Evolutionary conservation across 2,329 filamentous ascomycete species (phyloP).

Genomic region (Pochonia chlamydosporia): DNA sequence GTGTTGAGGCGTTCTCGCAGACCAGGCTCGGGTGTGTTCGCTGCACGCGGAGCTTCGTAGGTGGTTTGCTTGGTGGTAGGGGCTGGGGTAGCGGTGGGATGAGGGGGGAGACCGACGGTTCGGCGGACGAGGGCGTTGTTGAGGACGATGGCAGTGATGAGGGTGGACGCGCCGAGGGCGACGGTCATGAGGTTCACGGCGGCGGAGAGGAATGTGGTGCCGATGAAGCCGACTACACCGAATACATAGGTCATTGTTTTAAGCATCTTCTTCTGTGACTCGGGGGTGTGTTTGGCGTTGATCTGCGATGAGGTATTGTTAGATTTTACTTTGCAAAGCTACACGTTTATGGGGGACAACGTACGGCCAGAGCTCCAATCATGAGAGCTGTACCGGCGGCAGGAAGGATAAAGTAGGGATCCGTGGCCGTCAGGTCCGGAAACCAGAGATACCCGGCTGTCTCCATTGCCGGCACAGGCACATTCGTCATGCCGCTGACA

Average conservation of each 20-base stretch:
- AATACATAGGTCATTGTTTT: slow-evolving; percentile 38
- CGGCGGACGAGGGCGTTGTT: slow-evolving; percentile 33
- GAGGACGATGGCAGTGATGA: slow-evolving; percentile 31
- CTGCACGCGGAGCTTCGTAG: slow-evolving; percentile 30
- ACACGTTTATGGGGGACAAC: slow-evolving; percentile 14
- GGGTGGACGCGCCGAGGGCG: slow-evolving; percentile 31
- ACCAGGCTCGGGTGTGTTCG: slow-evolving; percentile 13
- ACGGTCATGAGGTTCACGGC: slow-evolving; percentile 43
- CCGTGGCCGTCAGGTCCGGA: slow-evolving; percentile 64
- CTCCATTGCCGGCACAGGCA: slow-evolving; percentile 78
- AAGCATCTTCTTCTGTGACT: slow-evolving; percentile 28
- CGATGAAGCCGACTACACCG: slow-evolving; percentile 36
- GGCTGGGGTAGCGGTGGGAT: slow-evolving; percentile 15
- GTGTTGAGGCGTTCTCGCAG: slow-evolving; percentile 25
- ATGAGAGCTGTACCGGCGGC: slow-evolving; percentile 50
- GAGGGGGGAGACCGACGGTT: slow-evolving; percentile 30
- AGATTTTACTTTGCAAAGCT: too few relatives aligned
- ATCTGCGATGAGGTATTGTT: slow-evolving; percentile 27
- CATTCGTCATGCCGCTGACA: slow-evolving; percentile 62
- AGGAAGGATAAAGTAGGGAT: slow-evolving; percentile 76
- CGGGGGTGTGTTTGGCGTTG: slow-evolving; percentile 27
- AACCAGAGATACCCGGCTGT: slow-evolving; percentile 73
- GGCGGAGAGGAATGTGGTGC: slow-evolving; percentile 41
- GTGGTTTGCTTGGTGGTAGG: slow-evolving; percentile 11
- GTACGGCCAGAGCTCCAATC: slow-evolving; percentile 49